Evolutionary conservation across 1,284 basidiomycete species (phyloP), one percentile per base, ranked within the genome.

Genomic region (Exobasidium cylindrosporum): DNA sequence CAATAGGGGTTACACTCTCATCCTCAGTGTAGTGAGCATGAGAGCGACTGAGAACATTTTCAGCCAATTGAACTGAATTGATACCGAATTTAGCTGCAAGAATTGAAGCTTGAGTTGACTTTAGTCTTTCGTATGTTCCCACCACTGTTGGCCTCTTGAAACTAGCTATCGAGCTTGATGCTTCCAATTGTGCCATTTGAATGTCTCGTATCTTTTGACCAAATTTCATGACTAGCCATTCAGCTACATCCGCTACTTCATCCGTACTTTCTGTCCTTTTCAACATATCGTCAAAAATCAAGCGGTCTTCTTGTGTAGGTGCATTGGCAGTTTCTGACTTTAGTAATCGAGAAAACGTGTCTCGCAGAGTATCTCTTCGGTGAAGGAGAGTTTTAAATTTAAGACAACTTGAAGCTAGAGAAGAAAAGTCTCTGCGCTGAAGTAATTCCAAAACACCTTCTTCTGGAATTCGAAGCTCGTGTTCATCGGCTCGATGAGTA

Each of bases 401-500:
- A 68, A 79, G 69, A n/a, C 73, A 76, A 3, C 97, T 84, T 30
- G 85, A 80, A 70, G 91, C 89, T 62, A 97, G 87, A 23, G 87
- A 70, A 45, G 71, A 70, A 50, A 77, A 69, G 45, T 76, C 75
- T 44, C 72, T 67, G 14, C 71, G 65, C 26, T 70, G 68, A 43
- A 76, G 72, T n/a, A 76, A 67, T 31, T 72, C 62, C 58, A 69
- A 67, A 50, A 60, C 68, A 13, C 26, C 31, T n/a, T 58, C 43
- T 11, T 47, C 43, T 28, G 24, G 14, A 10, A 46, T 29, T 10
- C 57, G 23, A n/a, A 58, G 86, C 47, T 87, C 87, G 73, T 95
- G 88, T 76, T 91, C 89, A 79, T 98, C 96, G 54, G 91, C 87
- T 74, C 92, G 91, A 83, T 97, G 92, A 29, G 88, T 87, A 88